These are phyloP conservation scores for Beauveria sp. DNA, from an alignment of 2,329 filamentous ascomycete species.

Conservation along the genomic window DNA sequence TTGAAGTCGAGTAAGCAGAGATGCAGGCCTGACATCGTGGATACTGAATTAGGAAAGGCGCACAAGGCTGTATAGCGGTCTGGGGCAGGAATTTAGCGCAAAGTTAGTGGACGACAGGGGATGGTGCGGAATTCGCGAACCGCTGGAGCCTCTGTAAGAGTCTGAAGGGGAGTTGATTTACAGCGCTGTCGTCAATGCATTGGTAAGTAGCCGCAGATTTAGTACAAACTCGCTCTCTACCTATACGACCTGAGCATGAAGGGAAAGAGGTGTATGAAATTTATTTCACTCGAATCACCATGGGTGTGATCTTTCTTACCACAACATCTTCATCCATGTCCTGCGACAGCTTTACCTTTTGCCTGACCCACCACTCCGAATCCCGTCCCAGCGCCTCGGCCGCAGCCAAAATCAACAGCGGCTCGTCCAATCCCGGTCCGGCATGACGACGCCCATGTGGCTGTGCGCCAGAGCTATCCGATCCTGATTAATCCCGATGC, in stretches of 20 bases:
- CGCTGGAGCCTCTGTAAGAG: background rate
- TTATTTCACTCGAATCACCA: too few species aligned
- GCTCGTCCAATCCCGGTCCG: background rate
- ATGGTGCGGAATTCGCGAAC: background rate
- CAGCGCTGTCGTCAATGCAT: too few species aligned
- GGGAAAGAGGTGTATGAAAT: too few species aligned
- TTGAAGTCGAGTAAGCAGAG: slow-evolving; percentile 5
- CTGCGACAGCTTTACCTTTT: background rate
- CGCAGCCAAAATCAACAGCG: background rate
- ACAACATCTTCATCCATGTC: background rate
- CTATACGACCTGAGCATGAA: too few species aligned
- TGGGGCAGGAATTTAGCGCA: background rate
- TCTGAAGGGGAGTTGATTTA: too few species aligned
- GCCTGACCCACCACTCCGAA: background rate
- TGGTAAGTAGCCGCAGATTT: too few species aligned
- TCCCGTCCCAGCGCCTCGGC: background rate
- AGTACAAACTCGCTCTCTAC: too few species aligned
- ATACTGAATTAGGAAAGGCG: background rate
- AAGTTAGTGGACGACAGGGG: background rate
- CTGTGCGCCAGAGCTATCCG: background rate
- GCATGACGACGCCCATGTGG: slow-evolving; percentile 7
- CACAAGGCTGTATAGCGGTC: background rate
- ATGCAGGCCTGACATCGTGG: background rate
- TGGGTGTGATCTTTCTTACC: background rate
- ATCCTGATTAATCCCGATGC: background rate